Evolutionary conservation across 768 basidiomycete genomes (phyloP).

Genomic region (Vararia minispora): DNA sequence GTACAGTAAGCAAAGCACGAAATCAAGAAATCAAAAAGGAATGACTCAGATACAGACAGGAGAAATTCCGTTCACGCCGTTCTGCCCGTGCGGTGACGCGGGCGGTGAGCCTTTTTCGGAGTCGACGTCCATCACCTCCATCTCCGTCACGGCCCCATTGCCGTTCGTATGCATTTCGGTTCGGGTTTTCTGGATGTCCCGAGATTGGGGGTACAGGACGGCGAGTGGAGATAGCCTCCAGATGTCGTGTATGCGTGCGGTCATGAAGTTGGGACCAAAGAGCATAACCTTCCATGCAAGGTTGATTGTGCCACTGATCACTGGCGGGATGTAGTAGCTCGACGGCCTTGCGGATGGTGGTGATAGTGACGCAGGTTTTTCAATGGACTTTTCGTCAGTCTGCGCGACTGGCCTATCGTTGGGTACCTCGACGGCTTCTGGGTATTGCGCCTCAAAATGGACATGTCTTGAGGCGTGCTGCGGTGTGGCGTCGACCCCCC

Average conservation of each 20-base stretch:
- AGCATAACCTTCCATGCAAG: slow-evolving; percentile 22
- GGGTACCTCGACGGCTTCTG: slow-evolving; percentile 6
- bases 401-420: slow-evolving; percentile 10
- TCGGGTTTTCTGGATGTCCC: neutral
- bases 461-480: slow-evolving; percentile 8
- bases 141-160: slow-evolving; percentile 4
- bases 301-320: slow-evolving; percentile 17
- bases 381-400: slow-evolving; percentile 14
- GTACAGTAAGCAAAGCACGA: slow-evolving; percentile 15
- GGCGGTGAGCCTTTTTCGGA: slow-evolving; percentile 11
- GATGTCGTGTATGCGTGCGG: slow-evolving; percentile 23
- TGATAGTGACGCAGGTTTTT: slow-evolving; percentile 6
- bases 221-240: slow-evolving; percentile 17
- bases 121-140: slow-evolving; percentile 3
- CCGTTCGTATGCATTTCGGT: slow-evolving; percentile 1
- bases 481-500: slow-evolving; percentile 12
- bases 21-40: slow-evolving; percentile 12
- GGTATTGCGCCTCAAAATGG: slow-evolving; percentile 9
- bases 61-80: slow-evolving; percentile 21
- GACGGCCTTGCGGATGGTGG: slow-evolving; percentile 17
- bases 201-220: slow-evolving; percentile 5
- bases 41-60: slow-evolving; percentile 42
- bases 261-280: slow-evolving; percentile 22
- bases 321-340: slow-evolving; percentile 19
- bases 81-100: slow-evolving; percentile 4